Conservation (phyloP, 106 monocot genomes). For the Dendrobium huoshanense region DNA sequence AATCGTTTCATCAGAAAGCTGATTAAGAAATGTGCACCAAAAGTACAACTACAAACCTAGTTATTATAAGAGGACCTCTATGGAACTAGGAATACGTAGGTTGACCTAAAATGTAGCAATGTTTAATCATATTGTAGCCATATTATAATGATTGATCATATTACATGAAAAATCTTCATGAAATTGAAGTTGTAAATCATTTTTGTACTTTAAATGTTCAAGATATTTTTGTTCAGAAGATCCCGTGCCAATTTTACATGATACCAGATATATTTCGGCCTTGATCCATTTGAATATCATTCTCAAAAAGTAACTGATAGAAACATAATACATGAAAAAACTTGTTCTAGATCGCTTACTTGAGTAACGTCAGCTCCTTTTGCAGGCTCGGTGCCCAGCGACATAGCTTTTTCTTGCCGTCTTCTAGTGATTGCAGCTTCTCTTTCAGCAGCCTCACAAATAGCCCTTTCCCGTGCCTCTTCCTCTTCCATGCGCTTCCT, state of each 20-base stretch:
- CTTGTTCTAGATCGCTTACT: conserved; percentile 25
- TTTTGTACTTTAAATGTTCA: neutral
- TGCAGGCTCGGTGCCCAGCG: conserved; percentile 73
- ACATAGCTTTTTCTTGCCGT: conserved; percentile 87
- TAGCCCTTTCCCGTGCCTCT: conserved; percentile 57
- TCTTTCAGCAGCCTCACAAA: conserved; percentile 73
- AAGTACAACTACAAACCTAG: neutral
- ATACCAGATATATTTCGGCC: neutral
- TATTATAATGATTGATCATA: neutral
- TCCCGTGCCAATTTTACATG: neutral
- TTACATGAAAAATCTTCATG: neutral
- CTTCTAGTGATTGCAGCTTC: conserved; percentile 76
- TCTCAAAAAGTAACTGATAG: neutral
- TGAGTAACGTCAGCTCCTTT: conserved; percentile 84
- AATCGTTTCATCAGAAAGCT: neutral
- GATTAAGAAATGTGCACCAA: neutral
- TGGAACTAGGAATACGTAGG: neutral
- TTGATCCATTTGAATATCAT: neutral
- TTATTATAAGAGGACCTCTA: neutral
- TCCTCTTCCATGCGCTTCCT: conserved; percentile 71
- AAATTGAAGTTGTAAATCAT: neutral
- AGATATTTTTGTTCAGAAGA: neutral
- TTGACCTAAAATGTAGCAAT: neutral
- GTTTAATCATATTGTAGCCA: neutral
- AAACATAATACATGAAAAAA: neutral